Evolutionary conservation across 306 rosid species (phyloP).

Genomic region (Vicia villosa): DNA sequence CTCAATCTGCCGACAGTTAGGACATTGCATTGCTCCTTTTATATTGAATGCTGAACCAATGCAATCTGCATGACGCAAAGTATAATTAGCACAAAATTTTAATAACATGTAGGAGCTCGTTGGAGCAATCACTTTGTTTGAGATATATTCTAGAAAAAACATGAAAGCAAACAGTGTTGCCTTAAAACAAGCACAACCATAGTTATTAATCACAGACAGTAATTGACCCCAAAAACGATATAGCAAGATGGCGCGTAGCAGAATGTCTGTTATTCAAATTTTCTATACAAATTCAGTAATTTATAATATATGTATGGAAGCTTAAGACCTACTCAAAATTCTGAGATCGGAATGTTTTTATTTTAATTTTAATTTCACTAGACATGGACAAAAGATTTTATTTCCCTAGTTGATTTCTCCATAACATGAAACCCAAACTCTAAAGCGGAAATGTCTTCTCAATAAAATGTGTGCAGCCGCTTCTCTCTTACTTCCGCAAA

Average conservation of each 20-base stretch:
- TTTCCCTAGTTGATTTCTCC: too few species aligned
- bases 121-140: slow-evolving; percentile 10
- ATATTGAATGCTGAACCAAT: slow-evolving; percentile 96
- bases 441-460: not conserved
- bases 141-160: slow-evolving; percentile 24
- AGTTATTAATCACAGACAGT: not conserved
- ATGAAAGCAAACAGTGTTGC: slow-evolving; percentile 18
- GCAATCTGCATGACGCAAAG: slow-evolving; percentile 63
- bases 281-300: not conserved
- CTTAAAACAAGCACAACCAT: slow-evolving; percentile 1
- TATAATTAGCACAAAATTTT: slow-evolving; percentile 30
- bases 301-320: not conserved
- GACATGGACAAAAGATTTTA: not conserved
- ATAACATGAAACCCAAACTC: slow-evolving; percentile 3
- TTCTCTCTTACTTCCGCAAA: not conserved
- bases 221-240: not conserved
- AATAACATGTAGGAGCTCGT: not conserved
- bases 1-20: slow-evolving; percentile 96
- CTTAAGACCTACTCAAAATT: not conserved
- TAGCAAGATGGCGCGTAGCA: not conserved
- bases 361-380: not conserved
- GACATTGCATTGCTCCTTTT: slow-evolving; percentile 99
- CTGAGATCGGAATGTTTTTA: not conserved
- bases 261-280: not conserved
- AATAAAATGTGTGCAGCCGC: not conserved